Evolutionary conservation across 805 yeast genomes (phyloP).

Genomic region (Candida nitratophila): DNA sequence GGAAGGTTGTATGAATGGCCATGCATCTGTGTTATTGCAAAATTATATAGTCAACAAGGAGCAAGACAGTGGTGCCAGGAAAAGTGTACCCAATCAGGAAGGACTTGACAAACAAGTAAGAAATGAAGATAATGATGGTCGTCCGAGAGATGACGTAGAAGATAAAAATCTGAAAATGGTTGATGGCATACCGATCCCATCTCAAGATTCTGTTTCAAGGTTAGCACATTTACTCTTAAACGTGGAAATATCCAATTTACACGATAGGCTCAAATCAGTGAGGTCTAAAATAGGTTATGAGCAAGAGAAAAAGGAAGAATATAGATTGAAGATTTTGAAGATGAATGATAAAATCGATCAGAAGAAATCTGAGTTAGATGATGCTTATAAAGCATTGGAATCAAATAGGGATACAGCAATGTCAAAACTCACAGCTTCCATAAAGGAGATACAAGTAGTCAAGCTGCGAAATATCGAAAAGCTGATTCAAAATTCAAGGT

Average conservation of each 20-base stretch:
- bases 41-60: conserved; percentile 7
- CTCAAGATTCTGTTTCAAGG: conserved; percentile 19
- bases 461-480: conserved; percentile 2
- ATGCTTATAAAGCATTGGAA: background rate
- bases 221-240: conserved; percentile 24
- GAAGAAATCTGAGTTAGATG: background rate
- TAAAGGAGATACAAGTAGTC: background rate
- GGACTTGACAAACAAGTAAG: too few species aligned
- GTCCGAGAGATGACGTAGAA: background rate
- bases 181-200: conserved; percentile 8
- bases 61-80: conserved; percentile 4
- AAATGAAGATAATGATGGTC: background rate
- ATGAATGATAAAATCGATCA: background rate
- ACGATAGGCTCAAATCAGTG: conserved; percentile 8
- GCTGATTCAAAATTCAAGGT: background rate
- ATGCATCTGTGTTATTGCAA: conserved; percentile 11
- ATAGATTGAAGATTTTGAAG: conserved; percentile 2
- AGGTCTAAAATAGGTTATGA: conserved; percentile 5
- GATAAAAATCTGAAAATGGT: background rate
- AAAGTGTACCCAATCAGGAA: background rate
- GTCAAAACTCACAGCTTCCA: background rate
- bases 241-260: conserved; percentile 18
- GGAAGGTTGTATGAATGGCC: conserved; percentile 18
- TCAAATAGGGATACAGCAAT: conserved; percentile 1
- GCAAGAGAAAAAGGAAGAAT: conserved; percentile 4